Evolutionary conservation across 108 stramenopile species (phyloP), one percentile per base, ranked within the genome.

Genomic region (Pseudonitzschia pungens): DNA sequence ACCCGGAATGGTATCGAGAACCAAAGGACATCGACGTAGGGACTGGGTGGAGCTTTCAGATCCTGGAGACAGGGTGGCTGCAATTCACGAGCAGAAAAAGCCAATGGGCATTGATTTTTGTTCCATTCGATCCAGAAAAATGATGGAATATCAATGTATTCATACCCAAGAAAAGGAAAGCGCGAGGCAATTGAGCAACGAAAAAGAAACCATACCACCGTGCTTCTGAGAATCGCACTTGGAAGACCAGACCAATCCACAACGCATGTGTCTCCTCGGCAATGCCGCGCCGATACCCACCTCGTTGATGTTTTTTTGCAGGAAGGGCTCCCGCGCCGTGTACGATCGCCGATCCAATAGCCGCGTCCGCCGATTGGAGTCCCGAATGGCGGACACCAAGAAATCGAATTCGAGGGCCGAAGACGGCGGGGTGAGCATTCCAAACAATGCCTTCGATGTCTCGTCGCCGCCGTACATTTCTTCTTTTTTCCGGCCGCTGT

Each of bases 21-120:
- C 74, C 70, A 84, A 70, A 83, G 67, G 15, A 20, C 60, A 2
- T 83, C 75, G 4, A 20, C n/a, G 4, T n/a, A 48, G 8, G 51
- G 50, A 18, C 50, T 65, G 31, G 72, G 65, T 3, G 65, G 64
- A 33, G 77, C 71, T 22, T 60, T 59, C 41, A 78, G 55, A 67
- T 78, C 77, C 28, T 72, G 26, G 20, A 78, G 65, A 33, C 50
- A 43, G 40, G 77, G 77, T 36, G 77, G 77, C 32, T 48, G 10
- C 18, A 4, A 18, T 4, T 11, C 3, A 1, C 14, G 18, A 12
- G 10, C 45, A 48, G 2, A 36, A 36, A 36, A 5, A 36, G 36
- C 36, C 2, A 6, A 6, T 36, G 36, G 4, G 6, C 36, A 6
- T 36, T 5, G 36, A 36, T 36, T 5, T 5, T 36, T 2, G 6